Conservation (phyloP, 192 early-diverging fungal species). For the Coemansia sp. region DNA sequence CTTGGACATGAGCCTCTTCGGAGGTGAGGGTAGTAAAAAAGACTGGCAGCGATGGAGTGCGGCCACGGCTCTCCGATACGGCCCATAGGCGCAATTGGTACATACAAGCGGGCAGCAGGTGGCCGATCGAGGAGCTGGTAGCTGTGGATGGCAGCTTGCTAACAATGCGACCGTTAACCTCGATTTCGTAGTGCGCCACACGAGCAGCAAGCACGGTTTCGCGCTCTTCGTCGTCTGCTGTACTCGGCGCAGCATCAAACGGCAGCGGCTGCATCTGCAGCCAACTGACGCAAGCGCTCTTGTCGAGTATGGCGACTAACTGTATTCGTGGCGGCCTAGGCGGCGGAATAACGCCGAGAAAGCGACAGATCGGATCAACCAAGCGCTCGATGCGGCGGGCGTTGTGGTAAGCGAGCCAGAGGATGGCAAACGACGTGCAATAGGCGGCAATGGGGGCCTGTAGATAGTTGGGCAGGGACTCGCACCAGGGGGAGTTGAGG, state of each 20-base stretch:
- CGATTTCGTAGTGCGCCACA: constrained; percentile 30
- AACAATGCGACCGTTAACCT: constrained; percentile 46
- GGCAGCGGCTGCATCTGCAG: not conserved
- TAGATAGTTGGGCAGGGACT: constrained; percentile 42
- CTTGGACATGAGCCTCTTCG: not conserved
- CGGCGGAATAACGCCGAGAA: constrained; percentile 46
- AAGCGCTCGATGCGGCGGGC: constrained; percentile 38
- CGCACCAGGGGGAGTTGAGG: constrained; percentile 47
- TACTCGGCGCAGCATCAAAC: not conserved
- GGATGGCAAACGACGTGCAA: constrained; percentile 50
- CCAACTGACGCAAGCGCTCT: constrained; percentile 17
- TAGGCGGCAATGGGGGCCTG: constrained; percentile 51
- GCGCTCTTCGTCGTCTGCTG: not conserved
- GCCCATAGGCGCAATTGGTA: constrained; percentile 51
- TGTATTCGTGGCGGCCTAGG: constrained; percentile 23
- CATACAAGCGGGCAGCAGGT: constrained; percentile 23
- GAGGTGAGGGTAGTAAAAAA: constrained; percentile 37
- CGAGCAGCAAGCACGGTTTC: constrained; percentile 16
- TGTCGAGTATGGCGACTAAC: constrained; percentile 34
- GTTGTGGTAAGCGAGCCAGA: constrained; percentile 51
- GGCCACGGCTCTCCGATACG: constrained; percentile 39
- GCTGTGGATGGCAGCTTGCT: constrained; percentile 10
- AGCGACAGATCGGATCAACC: constrained; percentile 35
- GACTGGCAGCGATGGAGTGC: constrained; percentile 33
- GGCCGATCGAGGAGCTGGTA: constrained; percentile 12